Evolutionary conservation across 768 basidiomycete genomes (phyloP).

Genomic region (Sistotremastrum suecicum): DNA sequence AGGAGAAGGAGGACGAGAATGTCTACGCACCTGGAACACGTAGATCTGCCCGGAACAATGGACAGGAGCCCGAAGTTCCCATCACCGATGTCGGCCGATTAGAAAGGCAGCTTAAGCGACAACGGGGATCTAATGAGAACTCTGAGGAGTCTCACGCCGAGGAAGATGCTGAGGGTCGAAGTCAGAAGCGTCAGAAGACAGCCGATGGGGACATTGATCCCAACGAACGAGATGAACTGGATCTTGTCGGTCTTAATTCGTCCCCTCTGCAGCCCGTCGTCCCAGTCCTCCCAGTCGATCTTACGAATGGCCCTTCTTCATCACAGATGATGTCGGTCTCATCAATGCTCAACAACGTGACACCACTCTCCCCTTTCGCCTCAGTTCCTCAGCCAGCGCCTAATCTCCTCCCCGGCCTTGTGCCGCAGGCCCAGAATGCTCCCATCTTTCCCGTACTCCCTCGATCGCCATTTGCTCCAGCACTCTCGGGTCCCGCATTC

Average conservation of each 20-base stretch:
- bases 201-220: constrained; percentile 15
- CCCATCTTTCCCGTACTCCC: constrained; percentile 11
- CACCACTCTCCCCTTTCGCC: not conserved
- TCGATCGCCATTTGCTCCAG: constrained; percentile 8
- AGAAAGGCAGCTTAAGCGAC: constrained; percentile 62
- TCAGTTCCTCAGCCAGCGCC: not conserved
- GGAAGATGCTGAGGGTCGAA: constrained; percentile 6
- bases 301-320: not conserved
- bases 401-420: constrained; percentile 7
- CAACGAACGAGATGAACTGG: constrained; percentile 36
- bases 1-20: constrained; percentile 16
- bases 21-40: constrained; percentile 37
- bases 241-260: constrained; percentile 20
- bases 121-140: constrained; percentile 42
- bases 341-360: not conserved
- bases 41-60: constrained; percentile 61
- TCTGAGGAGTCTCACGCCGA: constrained; percentile 29
- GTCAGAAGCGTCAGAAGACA: constrained; percentile 13
- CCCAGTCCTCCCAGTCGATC: constrained; percentile 38
- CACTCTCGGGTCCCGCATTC: constrained; percentile 8
- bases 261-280: constrained; percentile 19
- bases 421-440: constrained; percentile 9
- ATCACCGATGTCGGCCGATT: constrained; percentile 66
- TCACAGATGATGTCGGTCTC: no score
- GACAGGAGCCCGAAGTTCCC: constrained; percentile 51